Conservation (phyloP, 331 rosid genomes). For the Acacia concinna region DNA sequence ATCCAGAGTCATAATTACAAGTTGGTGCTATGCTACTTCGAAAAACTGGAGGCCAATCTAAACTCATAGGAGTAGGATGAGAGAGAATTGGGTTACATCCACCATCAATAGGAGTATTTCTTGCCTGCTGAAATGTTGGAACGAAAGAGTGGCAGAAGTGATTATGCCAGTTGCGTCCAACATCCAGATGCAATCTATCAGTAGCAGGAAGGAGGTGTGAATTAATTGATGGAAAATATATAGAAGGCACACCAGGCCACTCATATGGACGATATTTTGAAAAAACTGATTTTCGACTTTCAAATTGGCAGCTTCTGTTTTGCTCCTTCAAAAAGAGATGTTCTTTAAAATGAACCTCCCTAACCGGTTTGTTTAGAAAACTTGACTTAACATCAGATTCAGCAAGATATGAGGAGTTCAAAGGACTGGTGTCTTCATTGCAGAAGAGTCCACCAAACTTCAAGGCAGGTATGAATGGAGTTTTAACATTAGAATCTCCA, state of each 20-base stretch:
- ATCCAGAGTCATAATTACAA: slow-evolving; percentile 76
- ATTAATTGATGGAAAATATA: slow-evolving; percentile 71
- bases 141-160: slow-evolving; percentile 83
- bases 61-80: slow-evolving; percentile 78
- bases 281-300: slow-evolving; percentile 51
- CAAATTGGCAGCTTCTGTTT: slow-evolving; percentile 49
- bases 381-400: slow-evolving; percentile 45
- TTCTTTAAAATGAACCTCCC: slow-evolving; percentile 58
- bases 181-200: slow-evolving; percentile 96
- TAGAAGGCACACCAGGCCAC: slow-evolving; percentile 88
- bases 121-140: slow-evolving; percentile 71
- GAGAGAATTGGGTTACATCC: slow-evolving; percentile 67
- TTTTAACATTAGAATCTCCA: slow-evolving; percentile 35
- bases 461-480: slow-evolving; percentile 42
- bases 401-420: slow-evolving; percentile 31
- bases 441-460: slow-evolving; percentile 38
- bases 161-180: slow-evolving; percentile 90
- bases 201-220: slow-evolving; percentile 90
- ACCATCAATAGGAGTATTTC: slow-evolving; percentile 65
- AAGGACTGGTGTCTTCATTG: slow-evolving; percentile 34
- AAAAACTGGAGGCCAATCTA: slow-evolving; percentile 95
- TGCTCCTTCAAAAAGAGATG: slow-evolving; percentile 44
- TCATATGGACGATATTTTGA: slow-evolving; percentile 72
- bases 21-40: slow-evolving; percentile 66
- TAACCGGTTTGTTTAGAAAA: slow-evolving; percentile 46